Base-by-base conservation (phyloP, 208 protist species). In the Acanthamoeba royreba region DNA sequence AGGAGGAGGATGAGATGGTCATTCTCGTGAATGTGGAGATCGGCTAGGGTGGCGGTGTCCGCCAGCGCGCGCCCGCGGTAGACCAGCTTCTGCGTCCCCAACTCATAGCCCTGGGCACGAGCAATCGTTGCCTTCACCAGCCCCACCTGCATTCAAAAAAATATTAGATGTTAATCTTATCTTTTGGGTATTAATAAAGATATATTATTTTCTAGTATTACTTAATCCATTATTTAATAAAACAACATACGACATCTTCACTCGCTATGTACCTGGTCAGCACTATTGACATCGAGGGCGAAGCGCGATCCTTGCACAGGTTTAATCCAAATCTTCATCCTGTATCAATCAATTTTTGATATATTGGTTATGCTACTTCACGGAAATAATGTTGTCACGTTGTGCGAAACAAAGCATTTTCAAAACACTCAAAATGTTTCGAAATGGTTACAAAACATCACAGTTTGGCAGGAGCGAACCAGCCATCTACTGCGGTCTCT, bases 261-360 rank as follows among this genome's bases (percentile, higher is more conserved):
- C n/a, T n/a, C n/a, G 9, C 8, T 15, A 40, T 45, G 77, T 42
- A 86, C 77, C 77, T 53, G 31, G 3, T 86, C 77, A 4, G 47
- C 77, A 0, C 46, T 38, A 13, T 86, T 40, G 0, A 86, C 77
- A 13, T 53, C 22, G 8, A 86, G 3, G 46, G 38, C 45, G 77
- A 86, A 86, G 5, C 77, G 77, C 7, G 43, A 22, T 22, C 55
- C 77, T 55, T 86, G 42, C 42, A 53, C 28, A n/a, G 77, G 22
- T 45, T 86, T 86, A 2, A 86, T 45, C 77, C 77, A 86, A 53
- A 86, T 55, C 77, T 55, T 86, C 77, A 86, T 86, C 77, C 25
- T 61, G n/a, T n/a, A n/a, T n/a, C n/a, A n/a, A n/a, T n/a, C n/a
- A n/a, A n/a, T n/a, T n/a, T n/a, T n/a, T n/a, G n/a, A n/a, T n/a